These are phyloP conservation scores for Tuber magnatum DNA, from an alignment of 495 filamentous ascomycete genomes.

Conservation along the genomic window DNA sequence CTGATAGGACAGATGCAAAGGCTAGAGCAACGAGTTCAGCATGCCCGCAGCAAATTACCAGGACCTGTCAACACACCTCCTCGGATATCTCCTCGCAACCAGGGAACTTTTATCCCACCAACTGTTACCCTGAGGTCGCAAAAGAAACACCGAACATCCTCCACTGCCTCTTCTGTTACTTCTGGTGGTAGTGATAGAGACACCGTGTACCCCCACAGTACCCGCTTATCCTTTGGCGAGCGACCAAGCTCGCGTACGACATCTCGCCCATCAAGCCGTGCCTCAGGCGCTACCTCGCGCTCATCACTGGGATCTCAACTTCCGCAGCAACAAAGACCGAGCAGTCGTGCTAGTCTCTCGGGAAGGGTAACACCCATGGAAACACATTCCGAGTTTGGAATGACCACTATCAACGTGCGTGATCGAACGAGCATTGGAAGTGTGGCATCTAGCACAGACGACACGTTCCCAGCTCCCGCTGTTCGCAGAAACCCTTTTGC, in stretches of 20 bases:
- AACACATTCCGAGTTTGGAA: slow-evolving; percentile 30
- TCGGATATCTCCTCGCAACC: slow-evolving; percentile 60
- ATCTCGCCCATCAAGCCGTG: slow-evolving; percentile 19
- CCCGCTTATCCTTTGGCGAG: slow-evolving; percentile 32
- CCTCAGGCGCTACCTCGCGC: slow-evolving; percentile 31
- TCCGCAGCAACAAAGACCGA: slow-evolving; percentile 22
- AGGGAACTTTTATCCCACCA: slow-evolving; percentile 20
- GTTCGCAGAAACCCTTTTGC: slow-evolving; percentile 29
- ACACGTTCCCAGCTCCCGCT: slow-evolving; percentile 11
- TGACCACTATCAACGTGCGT: slow-evolving; percentile 18
- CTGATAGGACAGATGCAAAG: slow-evolving; percentile 95
- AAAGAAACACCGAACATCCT: slow-evolving; percentile 35
- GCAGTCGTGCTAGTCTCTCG: slow-evolving; percentile 27
- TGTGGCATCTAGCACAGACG: slow-evolving; percentile 7
- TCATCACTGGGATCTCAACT: slow-evolving; percentile 18
- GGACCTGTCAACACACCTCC: slow-evolving; percentile 72
- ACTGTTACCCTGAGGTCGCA: slow-evolving; percentile 32
- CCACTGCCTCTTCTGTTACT: slow-evolving; percentile 35
- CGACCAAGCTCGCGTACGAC: slow-evolving; percentile 17
- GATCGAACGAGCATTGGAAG: slow-evolving; percentile 29
- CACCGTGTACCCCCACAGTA: slow-evolving; percentile 15
- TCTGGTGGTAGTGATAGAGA: slow-evolving; percentile 28
- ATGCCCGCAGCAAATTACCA: slow-evolving; percentile 86
- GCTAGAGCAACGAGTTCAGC: slow-evolving; percentile 85
- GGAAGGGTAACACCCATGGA: slow-evolving; percentile 18